phyloP scores from a whole-genome alignment of 345 rosid species.

The Pugionium dolabratum region DNA sequence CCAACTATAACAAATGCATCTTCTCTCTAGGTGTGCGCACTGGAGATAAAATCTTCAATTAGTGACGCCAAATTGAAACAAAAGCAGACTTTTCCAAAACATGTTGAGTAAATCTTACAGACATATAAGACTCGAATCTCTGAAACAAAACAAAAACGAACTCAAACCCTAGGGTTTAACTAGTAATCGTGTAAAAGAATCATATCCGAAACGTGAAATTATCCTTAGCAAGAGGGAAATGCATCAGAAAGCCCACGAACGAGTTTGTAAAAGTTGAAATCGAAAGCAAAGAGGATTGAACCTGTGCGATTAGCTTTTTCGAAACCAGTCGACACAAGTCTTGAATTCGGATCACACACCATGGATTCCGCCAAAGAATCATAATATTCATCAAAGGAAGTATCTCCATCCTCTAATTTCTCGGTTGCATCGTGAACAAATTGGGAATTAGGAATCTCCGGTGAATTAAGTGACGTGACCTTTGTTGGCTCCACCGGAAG shows the following conservation, averaged over 20 bases:
- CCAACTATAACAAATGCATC: too few relatives aligned
- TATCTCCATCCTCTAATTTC: slow-evolving; percentile 46
- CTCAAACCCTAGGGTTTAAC: slow-evolving; percentile 17
- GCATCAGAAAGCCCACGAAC: background rate
- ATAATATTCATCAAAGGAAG: slow-evolving; percentile 40
- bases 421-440: slow-evolving; percentile 35
- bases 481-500: slow-evolving; percentile 26
- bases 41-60: background rate
- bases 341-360: slow-evolving; percentile 78
- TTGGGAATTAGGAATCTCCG: slow-evolving; percentile 40
- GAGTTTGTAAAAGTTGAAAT: background rate
- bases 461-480: slow-evolving; percentile 13
- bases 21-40: too few relatives aligned
- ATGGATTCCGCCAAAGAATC: slow-evolving; percentile 56
- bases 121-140: too few relatives aligned
- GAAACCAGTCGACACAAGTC: slow-evolving; percentile 63
- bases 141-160: too few relatives aligned
- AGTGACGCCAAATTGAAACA: too few relatives aligned
- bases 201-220: background rate
- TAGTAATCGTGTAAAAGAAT: background rate
- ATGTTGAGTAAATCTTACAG: too few relatives aligned
- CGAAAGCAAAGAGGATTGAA: slow-evolving; percentile 35
- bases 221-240: background rate
- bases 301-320: slow-evolving; percentile 51
- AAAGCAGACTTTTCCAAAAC: too few relatives aligned